phyloP scores from a whole-genome alignment of 768 basidiomycete species.

The Russula emetica region DNA sequence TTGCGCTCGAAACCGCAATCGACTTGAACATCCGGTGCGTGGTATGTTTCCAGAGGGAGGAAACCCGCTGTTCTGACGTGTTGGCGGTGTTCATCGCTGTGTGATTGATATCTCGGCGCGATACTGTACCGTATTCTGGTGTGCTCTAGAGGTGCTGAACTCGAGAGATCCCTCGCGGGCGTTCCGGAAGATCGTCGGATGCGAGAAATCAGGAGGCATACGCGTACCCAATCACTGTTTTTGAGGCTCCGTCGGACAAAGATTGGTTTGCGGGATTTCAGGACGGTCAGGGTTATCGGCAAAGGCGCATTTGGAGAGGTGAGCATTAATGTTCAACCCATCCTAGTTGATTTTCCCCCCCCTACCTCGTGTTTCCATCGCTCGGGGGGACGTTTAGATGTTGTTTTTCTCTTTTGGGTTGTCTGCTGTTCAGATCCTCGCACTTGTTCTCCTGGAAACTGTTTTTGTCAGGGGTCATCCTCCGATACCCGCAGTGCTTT shows the following conservation, averaged over 20 bases:
- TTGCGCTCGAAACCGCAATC: constrained; percentile 94
- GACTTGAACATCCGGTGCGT: constrained; percentile 84
- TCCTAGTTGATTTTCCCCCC: neutral
- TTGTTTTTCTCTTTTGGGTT: neutral
- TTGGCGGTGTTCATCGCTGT: neutral
- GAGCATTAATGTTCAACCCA: constrained; percentile 27
- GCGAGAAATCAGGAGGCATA: constrained; percentile 59
- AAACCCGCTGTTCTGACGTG: neutral
- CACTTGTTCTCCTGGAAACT: neutral
- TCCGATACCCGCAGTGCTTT: neutral
- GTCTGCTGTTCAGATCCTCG: neutral
- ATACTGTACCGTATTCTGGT: neutral
- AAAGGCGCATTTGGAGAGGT: constrained; percentile 99
- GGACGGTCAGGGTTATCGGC: constrained; percentile 98
- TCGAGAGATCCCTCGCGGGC: constrained; percentile 72
- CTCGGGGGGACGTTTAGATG: neutral
- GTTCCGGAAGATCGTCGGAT: constrained; percentile 81
- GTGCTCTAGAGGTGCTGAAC: constrained; percentile 67
- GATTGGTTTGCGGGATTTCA: constrained; percentile 86
- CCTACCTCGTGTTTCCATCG: neutral
- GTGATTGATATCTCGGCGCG: neutral
- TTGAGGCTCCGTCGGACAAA: constrained; percentile 85
- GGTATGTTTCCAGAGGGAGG: neutral
- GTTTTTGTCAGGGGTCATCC: neutral
- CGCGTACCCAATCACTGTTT: constrained; percentile 76